Percentiles rank a stretch among this genome's conserved stretches.
Conservation (phyloP, 176 grass and related monocot genomes). For the Tillandsia leiboldiana region DNA sequence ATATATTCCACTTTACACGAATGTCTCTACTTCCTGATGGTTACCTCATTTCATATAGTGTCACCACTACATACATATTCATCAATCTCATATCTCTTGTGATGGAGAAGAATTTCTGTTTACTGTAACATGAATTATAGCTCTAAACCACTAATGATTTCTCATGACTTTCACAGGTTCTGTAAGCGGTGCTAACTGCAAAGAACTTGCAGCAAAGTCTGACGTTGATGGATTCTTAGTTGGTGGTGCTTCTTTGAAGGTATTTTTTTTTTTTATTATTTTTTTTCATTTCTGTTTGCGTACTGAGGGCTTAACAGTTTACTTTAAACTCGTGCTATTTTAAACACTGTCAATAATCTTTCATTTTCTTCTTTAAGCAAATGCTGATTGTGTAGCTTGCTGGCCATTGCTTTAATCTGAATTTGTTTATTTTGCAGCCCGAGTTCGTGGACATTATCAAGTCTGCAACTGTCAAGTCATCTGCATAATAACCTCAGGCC, state of each 20-base stretch:
- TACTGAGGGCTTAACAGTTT: background rate
- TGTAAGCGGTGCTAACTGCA: constrained; percentile 67
- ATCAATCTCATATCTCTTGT: background rate
- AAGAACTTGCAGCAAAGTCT: constrained; percentile 40
- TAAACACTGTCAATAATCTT: background rate
- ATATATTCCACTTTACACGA: background rate
- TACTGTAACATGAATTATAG: background rate
- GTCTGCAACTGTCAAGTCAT: constrained; percentile 52
- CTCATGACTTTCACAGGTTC: constrained; percentile 39
- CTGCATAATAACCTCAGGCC: constrained; percentile 21
- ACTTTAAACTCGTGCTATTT: too few species aligned
- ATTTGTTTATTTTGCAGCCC: constrained; percentile 35
- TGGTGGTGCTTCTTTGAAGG: constrained; percentile 79
- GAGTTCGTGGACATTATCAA: constrained; percentile 88
- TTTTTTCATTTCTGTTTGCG: constrained; percentile 1
- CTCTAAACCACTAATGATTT: background rate
- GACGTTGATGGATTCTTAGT: constrained; percentile 81
- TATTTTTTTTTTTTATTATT: background rate
- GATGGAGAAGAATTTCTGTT: too few species aligned
- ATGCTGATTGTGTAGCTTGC: background rate
- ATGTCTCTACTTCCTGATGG: background rate
- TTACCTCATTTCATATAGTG: background rate
- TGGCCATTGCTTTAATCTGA: background rate
- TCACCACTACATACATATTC: background rate
- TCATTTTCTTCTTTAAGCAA: background rate